Evolutionary conservation across 2,329 filamentous ascomycete species (phyloP).

Genomic region (Hypoxylon sp.): DNA sequence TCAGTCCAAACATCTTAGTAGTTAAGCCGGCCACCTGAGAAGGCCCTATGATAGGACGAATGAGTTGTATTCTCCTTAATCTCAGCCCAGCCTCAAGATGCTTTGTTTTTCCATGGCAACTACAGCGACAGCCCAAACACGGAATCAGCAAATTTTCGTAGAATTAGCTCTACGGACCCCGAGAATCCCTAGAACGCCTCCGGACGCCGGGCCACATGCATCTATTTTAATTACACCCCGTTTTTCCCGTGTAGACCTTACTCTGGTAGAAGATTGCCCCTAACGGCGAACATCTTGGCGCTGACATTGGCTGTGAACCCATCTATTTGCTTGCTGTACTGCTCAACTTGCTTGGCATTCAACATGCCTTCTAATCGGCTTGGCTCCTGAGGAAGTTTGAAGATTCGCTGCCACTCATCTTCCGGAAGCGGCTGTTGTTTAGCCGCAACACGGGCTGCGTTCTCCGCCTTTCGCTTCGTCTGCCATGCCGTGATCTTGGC

Average conservation of each 20-base stretch:
- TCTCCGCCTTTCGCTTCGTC: slow-evolving; percentile 95
- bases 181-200: slow-evolving; percentile 48
- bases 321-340: slow-evolving; percentile 97
- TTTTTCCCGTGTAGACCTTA: slow-evolving; percentile 47
- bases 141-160: slow-evolving; percentile 32
- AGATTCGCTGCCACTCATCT: slow-evolving; percentile 97
- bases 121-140: slow-evolving; percentile 3
- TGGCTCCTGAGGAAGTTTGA: slow-evolving; percentile 97
- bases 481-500: slow-evolving; percentile 97
- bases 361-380: slow-evolving; percentile 93
- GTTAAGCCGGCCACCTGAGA: neutral
- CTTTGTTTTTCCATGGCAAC: slow-evolving; percentile 10
- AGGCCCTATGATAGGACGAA: neutral
- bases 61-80: neutral
- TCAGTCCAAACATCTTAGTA: neutral
- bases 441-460: slow-evolving; percentile 82
- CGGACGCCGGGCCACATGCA: slow-evolving; percentile 55
- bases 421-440: slow-evolving; percentile 93
- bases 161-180: slow-evolving; percentile 45
- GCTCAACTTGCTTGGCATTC: slow-evolving; percentile 95
- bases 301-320: slow-evolving; percentile 92
- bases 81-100: neutral
- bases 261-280: slow-evolving; percentile 75
- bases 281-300: slow-evolving; percentile 98
- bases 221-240: slow-evolving; percentile 36